Evolutionary conservation across 2,329 filamentous ascomycete species (phyloP), one percentile per base, ranked within the genome.

Genomic region (Aspergillus sojae): DNA sequence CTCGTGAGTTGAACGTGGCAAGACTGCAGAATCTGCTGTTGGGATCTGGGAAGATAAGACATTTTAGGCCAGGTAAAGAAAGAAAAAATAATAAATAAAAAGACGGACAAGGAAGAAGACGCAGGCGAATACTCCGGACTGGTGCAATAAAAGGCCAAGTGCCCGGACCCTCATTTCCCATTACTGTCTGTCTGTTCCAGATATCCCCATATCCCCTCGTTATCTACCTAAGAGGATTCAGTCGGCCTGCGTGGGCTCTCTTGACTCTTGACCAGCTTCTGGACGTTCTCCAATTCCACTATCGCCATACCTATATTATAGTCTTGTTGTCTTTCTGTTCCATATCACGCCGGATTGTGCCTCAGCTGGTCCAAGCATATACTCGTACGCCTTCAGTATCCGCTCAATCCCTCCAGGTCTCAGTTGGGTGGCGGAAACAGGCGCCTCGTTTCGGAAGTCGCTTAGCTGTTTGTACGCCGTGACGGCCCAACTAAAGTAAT

Each of bases 1-100:
- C 67, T 68, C 72, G 68, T 74, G 70, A 72, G 72, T 67, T 71
- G 68, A 74, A 70, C 72, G 72, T 74, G 73, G 70, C 71, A 68
- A 72, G 69, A 61, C 57, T 62, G 65, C 64, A 69, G 62, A 60
- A 63, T 58, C 57, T 26, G 57, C 52, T 62, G 45, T 19, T 53
- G 53, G 43, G n/a, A 36, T 10, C 28, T 16, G 34, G 50, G 48
- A 50, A 57, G 45, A 63, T 52, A 62, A 53, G 28, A 50, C 48
- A 60, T 30, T 19, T 34, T n/a, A 50, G 46, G 3, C 26, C 23
- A 19, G 16, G 11, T 16, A 50, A 9, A 30, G 9, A 16, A 43
- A 53, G 46, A 21, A 56, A 61, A 52, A 39, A 34, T 7, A 26
- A 54, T 50, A 14, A 62, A 62, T 53, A 23, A 39, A 28, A 36